Conservation (phyloP, 352 stramenopile genomes). For the Pythium monospermum region DNA sequence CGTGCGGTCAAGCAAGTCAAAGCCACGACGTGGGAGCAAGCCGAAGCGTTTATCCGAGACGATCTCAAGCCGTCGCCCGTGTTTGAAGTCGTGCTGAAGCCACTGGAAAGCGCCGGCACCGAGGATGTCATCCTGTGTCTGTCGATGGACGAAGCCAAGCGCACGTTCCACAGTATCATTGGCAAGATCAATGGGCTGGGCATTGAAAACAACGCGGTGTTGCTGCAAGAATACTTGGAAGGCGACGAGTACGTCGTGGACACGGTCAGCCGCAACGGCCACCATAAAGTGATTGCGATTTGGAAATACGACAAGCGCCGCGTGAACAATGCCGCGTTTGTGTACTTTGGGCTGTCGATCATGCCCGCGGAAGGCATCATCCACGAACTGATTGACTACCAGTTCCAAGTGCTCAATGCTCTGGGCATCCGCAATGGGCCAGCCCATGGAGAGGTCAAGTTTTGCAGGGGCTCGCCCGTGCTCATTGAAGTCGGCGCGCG, state of each 20-base stretch:
- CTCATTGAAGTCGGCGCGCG: constrained; percentile 95
- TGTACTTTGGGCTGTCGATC: constrained; percentile 90
- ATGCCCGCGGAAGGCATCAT: constrained; percentile 63
- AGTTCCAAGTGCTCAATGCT: constrained; percentile 74
- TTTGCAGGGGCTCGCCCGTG: constrained; percentile 81
- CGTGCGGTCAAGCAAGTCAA: constrained; percentile 90
- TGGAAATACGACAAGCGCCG: constrained; percentile 98
- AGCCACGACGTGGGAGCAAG: constrained; percentile 68
- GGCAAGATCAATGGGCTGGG: constrained; percentile 86
- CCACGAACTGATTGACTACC: constrained; percentile 80
- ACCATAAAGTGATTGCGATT: constrained; percentile 94
- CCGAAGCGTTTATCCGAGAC: constrained; percentile 62
- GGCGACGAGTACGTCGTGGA: constrained; percentile 97
- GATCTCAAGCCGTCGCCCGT: constrained; percentile 52
- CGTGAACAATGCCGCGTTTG: constrained; percentile 92
- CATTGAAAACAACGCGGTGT: constrained; percentile 77
- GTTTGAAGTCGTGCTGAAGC: constrained; percentile 92
- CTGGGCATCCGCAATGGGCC: constrained; percentile 72
- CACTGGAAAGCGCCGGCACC: constrained; percentile 65
- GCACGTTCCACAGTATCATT: constrained; percentile 81
- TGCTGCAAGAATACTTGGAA: constrained; percentile 93
- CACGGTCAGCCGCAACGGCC: constrained; percentile 89
- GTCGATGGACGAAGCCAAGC: constrained; percentile 62
- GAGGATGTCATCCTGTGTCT: constrained; percentile 81
- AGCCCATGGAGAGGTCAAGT: constrained; percentile 82